Evolutionary conservation across 805 yeast genomes (phyloP).

Genomic region (Candida vaughaniae): DNA sequence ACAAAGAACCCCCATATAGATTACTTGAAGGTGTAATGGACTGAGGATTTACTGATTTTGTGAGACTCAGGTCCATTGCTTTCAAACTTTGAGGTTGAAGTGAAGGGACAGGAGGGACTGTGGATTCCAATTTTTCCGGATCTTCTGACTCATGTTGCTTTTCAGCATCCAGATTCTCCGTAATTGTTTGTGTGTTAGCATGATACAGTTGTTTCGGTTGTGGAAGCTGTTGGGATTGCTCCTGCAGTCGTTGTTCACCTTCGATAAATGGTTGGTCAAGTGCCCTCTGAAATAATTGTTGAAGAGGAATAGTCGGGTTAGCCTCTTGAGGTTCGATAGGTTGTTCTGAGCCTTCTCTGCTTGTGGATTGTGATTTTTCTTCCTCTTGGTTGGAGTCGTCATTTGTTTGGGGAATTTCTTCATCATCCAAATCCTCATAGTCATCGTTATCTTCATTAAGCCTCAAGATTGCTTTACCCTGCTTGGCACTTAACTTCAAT

Average conservation of each 20-base stretch:
- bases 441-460: conserved; percentile 41
- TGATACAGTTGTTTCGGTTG: not conserved
- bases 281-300: conserved; percentile 16
- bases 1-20: conserved; percentile 42
- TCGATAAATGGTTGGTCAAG: conserved; percentile 10
- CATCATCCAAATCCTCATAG: conserved; percentile 34
- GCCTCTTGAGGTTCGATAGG: conserved; percentile 4
- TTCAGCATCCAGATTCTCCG: not conserved
- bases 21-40: conserved; percentile 20
- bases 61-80: not conserved
- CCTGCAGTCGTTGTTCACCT: not conserved
- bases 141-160: not conserved
- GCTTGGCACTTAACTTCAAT: conserved; percentile 34
- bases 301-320: conserved; percentile 11
- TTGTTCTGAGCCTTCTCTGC: not conserved
- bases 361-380: not conserved
- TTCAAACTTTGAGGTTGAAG: not conserved
- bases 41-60: not conserved
- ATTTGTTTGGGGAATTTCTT: conserved; percentile 17
- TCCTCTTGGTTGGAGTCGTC: not conserved
- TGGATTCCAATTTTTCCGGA: not conserved
- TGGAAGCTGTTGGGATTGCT: not conserved
- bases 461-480: conserved; percentile 39
- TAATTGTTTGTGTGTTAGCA: not conserved
- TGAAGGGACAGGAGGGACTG: not conserved